phyloP scores from a whole-genome alignment of 169 alveolate species.

The Cardiosporidium cionae region DNA sequence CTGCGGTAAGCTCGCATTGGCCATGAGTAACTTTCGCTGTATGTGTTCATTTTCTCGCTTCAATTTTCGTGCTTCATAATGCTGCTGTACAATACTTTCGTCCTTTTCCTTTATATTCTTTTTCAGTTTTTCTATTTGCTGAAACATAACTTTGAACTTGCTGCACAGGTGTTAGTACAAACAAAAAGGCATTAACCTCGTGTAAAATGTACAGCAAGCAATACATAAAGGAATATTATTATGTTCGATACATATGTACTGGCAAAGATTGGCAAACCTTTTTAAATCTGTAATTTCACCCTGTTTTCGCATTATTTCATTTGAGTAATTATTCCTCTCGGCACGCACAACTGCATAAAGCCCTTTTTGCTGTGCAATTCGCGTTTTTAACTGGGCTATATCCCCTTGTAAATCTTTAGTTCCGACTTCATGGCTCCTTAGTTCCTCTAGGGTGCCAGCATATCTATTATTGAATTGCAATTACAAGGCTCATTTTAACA shows the following conservation, averaged over 20 bases:
- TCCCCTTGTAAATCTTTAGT: neutral
- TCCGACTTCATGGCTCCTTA: neutral
- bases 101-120: neutral
- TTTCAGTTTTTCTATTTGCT: neutral
- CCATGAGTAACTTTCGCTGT: too few species aligned
- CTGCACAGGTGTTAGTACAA: too few species aligned
- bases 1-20: too few species aligned
- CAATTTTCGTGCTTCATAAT: neutral
- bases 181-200: too few species aligned
- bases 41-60: neutral
- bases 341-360: neutral
- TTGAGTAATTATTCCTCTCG: neutral
- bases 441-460: neutral
- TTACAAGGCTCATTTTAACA: neutral
- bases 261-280: neutral
- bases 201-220: too few species aligned
- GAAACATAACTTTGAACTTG: neutral
- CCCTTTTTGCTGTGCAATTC: neutral
- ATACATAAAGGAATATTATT: neutral
- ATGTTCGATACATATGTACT: neutral
- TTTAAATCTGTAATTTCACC: neutral
- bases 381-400: neutral
- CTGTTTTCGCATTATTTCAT: neutral
- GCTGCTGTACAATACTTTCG: neutral
- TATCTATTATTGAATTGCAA: neutral